Evolutionary conservation across 495 filamentous ascomycete species (phyloP).

Genomic region (Penicillium ochrochloron): DNA sequence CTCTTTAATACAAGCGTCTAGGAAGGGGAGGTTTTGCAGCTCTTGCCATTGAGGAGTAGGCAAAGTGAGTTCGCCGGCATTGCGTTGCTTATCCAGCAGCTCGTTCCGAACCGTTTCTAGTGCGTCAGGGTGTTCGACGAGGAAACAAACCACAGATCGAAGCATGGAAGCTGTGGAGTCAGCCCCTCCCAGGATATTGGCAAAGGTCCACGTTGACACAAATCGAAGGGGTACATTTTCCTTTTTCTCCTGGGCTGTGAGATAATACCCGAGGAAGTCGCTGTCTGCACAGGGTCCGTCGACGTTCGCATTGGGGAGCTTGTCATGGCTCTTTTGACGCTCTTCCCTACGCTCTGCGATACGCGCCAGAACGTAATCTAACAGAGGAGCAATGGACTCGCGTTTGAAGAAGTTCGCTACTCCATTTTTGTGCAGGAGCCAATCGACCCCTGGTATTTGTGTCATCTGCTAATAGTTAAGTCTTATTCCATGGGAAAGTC

Average conservation of each 20-base stretch:
- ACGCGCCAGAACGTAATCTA: constrained; percentile 1
- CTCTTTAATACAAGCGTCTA: constrained; percentile 58
- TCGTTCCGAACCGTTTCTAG: constrained; percentile 28
- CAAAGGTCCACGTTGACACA: constrained; percentile 21
- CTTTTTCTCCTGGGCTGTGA: constrained; percentile 4
- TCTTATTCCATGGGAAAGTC: neutral
- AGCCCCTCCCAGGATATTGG: constrained; percentile 48
- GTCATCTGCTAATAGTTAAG: constrained; percentile 15
- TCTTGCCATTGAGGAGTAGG: constrained; percentile 32
- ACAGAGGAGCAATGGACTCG: neutral
- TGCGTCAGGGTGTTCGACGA: constrained; percentile 35
- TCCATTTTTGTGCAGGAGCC: constrained; percentile 25
- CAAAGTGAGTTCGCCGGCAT: constrained; percentile 16
- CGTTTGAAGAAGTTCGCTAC: constrained; percentile 22
- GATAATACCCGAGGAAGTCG: constrained; percentile 17
- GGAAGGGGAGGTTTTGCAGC: constrained; percentile 35
- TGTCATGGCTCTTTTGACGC: neutral
- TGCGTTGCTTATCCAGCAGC: constrained; percentile 15
- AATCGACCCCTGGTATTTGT: constrained; percentile 29
- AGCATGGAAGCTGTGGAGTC: constrained; percentile 50
- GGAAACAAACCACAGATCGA: constrained; percentile 36
- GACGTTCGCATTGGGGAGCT: constrained; percentile 1
- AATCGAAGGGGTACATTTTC: constrained; percentile 15
- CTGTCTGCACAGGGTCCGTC: constrained; percentile 10
- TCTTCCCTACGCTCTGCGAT: neutral